Evolutionary conservation across 2,329 filamentous ascomycete species (phyloP).

Genomic region (Onygenales sp.): DNA sequence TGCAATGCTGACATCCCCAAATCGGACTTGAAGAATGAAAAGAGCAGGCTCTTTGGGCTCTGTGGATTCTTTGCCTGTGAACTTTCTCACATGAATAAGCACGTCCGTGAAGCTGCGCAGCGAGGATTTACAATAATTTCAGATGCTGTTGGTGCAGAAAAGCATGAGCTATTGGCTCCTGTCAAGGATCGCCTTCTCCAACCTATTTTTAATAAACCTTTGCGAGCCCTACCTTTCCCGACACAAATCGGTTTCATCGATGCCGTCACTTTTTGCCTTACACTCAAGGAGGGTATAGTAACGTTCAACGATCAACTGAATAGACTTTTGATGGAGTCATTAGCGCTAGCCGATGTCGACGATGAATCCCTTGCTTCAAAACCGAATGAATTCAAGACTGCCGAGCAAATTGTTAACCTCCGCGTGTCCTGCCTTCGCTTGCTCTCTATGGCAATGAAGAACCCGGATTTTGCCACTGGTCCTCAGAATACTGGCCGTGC

Average conservation of each 20-base stretch:
- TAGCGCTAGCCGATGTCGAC: slow-evolving; percentile 87
- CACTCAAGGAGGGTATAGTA: slow-evolving; percentile 78
- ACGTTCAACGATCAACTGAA: slow-evolving; percentile 88
- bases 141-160: slow-evolving; percentile 63
- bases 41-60: slow-evolving; percentile 61
- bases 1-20: slow-evolving; percentile 73
- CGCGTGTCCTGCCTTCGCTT: slow-evolving; percentile 90
- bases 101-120: slow-evolving; percentile 82
- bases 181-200: slow-evolving; percentile 83
- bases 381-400: slow-evolving; percentile 87
- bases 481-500: slow-evolving; percentile 54
- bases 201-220: slow-evolving; percentile 89
- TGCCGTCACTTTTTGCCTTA: slow-evolving; percentile 90
- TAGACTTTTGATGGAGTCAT: slow-evolving; percentile 80
- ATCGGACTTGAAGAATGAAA: slow-evolving; percentile 62
- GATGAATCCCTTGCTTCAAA: slow-evolving; percentile 91
- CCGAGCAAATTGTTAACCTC: slow-evolving; percentile 83
- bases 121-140: slow-evolving; percentile 72
- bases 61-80: slow-evolving; percentile 82
- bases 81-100: slow-evolving; percentile 88
- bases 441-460: slow-evolving; percentile 83
- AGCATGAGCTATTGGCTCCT: slow-evolving; percentile 80
- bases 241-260: slow-evolving; percentile 98
- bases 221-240: slow-evolving; percentile 83
- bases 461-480: slow-evolving; percentile 79